Evolutionary conservation across 495 filamentous ascomycete species (phyloP), one percentile per base, ranked within the genome.

Genomic region (Talaromyces nanjingensis): DNA sequence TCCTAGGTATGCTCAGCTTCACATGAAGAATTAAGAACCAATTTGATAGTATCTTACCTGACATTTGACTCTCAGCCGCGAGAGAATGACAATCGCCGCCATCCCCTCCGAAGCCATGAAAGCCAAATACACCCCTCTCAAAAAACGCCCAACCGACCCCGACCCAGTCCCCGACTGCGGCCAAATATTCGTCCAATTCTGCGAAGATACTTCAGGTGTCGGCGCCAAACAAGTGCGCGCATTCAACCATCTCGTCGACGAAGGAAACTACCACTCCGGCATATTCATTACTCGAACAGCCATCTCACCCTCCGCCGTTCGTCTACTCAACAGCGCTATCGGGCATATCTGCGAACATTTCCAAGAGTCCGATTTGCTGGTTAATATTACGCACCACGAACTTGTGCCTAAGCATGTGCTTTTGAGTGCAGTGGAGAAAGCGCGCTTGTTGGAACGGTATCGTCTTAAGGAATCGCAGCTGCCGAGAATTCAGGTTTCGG

Each of bases 331-430:
- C 75, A 85, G 91, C 68, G 86, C 96, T 66, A 87, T 89, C 82
- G 67, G 69, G 84, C 89, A 75, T 45, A 85, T 90, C 69, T 90
- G 97, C 70, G 94, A 98, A 81, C 89, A 89, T 68, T 98, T 98
- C 83, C 82, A 92, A 64, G 96, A 98, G 78, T 87, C 92, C 77
- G 93, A 98, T 77, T 77, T 98, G 70, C 83, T 98, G 54, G 92
- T 98, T 71, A 98, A 98, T 76, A 98, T 98, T 75, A 98, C 93
- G 25, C 91, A 92, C 71, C 94, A 98, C 78, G 92, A 98, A 77
- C 85, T 98, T 16, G 94, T 98, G 18, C 94, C 94, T 31, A 93
- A 90, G 71, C 94, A 98, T 72, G 86, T 97, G 20, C 79, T 98
- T 58, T 83, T 98, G 49, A 93, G 89, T 71, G 83, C 86, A 49